Conservation (phyloP, 2,329 filamentous ascomycete species). For the Ascochyta viciae-villosae region DNA sequence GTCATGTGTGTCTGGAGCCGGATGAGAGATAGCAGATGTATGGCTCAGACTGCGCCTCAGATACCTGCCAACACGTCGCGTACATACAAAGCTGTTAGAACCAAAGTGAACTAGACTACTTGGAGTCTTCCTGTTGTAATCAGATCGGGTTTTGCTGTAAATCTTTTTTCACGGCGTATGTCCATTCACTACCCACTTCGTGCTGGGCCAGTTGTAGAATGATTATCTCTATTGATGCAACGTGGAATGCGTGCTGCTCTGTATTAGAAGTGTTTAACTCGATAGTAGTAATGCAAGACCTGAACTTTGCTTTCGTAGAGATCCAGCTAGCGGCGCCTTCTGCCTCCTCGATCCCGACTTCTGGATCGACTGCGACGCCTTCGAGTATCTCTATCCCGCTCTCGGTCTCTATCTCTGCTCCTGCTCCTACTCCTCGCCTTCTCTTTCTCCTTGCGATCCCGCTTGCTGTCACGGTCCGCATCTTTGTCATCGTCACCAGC, state of each 20-base stretch:
- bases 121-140: background rate
- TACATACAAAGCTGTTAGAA: background rate
- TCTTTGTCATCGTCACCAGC: slow-evolving; percentile 26
- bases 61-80: slow-evolving; percentile 2
- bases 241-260: background rate
- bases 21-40: slow-evolving; percentile 1
- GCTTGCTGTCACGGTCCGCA: slow-evolving; percentile 19
- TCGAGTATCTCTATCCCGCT: slow-evolving; percentile 25
- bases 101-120: slow-evolving; percentile 5
- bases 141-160: background rate
- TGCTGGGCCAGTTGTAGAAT: background rate
- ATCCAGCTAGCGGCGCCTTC: slow-evolving; percentile 6
- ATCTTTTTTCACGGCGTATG: background rate
- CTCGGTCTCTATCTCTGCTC: slow-evolving; percentile 12
- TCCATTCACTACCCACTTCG: background rate
- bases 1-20: slow-evolving; percentile 13
- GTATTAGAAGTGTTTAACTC: slow-evolving; percentile 3
- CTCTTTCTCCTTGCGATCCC: slow-evolving; percentile 36
- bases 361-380: slow-evolving; percentile 27
- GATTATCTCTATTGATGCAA: background rate
- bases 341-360: slow-evolving; percentile 24
- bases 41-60: slow-evolving; percentile 14
- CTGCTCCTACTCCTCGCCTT: slow-evolving; percentile 30
- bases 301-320: background rate
- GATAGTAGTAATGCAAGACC: slow-evolving; percentile 9